phyloP scores from a whole-genome alignment of 2,329 filamentous ascomycete species.

The Xylaria sp. region DNA sequence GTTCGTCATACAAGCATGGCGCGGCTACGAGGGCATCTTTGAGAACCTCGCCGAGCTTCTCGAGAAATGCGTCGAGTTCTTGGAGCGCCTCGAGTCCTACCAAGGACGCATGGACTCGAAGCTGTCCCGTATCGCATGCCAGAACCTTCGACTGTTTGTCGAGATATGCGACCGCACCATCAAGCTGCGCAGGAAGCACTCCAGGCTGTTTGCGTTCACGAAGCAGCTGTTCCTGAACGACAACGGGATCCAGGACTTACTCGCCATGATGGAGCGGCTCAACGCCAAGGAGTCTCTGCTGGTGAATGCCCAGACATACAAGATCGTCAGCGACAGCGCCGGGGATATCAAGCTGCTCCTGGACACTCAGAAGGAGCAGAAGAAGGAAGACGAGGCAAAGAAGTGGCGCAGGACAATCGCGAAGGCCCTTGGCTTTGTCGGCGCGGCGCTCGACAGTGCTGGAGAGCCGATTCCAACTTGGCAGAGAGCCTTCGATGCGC shows the following conservation, averaged over 20 bases:
- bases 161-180: constrained; percentile 40
- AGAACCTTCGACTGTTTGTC: constrained; percentile 42
- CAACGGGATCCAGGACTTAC: constrained; percentile 38
- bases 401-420: constrained; percentile 36
- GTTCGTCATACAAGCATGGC: constrained; percentile 41
- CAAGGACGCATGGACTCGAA: constrained; percentile 37
- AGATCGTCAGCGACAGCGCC: constrained; percentile 37
- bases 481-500: constrained; percentile 36
- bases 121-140: constrained; percentile 37
- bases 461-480: constrained; percentile 34
- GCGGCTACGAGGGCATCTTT: constrained; percentile 40
- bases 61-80: constrained; percentile 39
- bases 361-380: constrained; percentile 35
- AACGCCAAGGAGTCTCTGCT: constrained; percentile 38
- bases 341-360: constrained; percentile 35
- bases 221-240: constrained; percentile 41
- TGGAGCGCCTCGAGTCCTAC: constrained; percentile 40
- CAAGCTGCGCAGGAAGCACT: constrained; percentile 36
- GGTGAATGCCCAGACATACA: constrained; percentile 40
- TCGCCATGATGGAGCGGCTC: constrained; percentile 38
- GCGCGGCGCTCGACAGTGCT: constrained; percentile 33
- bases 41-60: constrained; percentile 38
- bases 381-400: constrained; percentile 37
- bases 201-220: constrained; percentile 34
- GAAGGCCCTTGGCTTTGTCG: constrained; percentile 34